A percentile compares a stretch with the other conserved stretches of the same genome.
phyloP scores from a whole-genome alignment of 805 yeast genomes.

The Wickerhamomyces sydowiorum region DNA sequence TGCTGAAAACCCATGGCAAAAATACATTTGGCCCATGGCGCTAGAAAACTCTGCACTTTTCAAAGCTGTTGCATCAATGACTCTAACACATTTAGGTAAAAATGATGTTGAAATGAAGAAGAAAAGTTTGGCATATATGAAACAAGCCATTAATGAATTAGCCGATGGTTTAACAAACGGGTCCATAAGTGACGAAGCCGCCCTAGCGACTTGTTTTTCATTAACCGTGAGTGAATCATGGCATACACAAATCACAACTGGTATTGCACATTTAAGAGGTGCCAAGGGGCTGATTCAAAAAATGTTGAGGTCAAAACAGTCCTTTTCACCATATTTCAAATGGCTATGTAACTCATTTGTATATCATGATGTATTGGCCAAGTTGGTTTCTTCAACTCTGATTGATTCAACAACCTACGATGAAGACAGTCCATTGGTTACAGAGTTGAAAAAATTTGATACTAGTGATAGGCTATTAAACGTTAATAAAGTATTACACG shows the following conservation, averaged over 20 bases:
- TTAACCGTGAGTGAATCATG: constrained; percentile 64
- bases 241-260: constrained; percentile 63
- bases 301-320: background rate
- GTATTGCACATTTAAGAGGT: constrained; percentile 64
- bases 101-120: constrained; percentile 39
- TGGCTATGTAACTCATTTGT: constrained; percentile 61
- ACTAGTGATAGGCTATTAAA: constrained; percentile 6
- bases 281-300: constrained; percentile 48
- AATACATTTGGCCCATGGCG: constrained; percentile 50
- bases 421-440: constrained; percentile 9
- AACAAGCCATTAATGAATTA: constrained; percentile 49
- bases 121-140: constrained; percentile 53
- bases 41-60: constrained; percentile 48
- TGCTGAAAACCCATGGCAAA: constrained; percentile 65
- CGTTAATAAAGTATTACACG: constrained; percentile 1
- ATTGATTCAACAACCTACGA: constrained; percentile 26
- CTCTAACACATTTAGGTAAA: constrained; percentile 52
- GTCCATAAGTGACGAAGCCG: constrained; percentile 56
- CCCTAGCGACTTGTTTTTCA: constrained; percentile 57
- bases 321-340: constrained; percentile 2
- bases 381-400: constrained; percentile 50
- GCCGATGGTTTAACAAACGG: constrained; percentile 47
- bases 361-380: constrained; percentile 61
- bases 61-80: constrained; percentile 63
- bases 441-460: constrained; percentile 8